A percentile compares a stretch with the other conserved stretches of the same genome.
These are phyloP conservation scores for Elongisporangium anandrum DNA, from an alignment of 352 stramenopile species.

Conservation along the genomic window DNA sequence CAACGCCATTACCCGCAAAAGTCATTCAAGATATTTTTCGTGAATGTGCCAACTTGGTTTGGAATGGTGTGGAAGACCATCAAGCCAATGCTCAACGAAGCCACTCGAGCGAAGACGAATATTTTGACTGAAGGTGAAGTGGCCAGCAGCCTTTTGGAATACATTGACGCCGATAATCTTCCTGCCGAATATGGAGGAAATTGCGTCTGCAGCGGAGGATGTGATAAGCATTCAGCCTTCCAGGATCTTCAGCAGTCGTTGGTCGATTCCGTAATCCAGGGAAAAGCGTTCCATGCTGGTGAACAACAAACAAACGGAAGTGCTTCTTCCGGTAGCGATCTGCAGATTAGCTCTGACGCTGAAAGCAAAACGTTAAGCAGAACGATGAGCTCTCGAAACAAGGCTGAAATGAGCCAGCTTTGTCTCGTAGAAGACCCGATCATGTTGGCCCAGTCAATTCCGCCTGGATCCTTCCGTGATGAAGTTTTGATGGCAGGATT, in stretches of 20 bases:
- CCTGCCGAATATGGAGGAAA: conserved; percentile 68
- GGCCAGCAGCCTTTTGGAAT: conserved; percentile 35
- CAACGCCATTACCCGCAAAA: conserved; percentile 85
- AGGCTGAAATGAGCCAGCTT: conserved; percentile 10
- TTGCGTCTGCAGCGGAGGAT: conserved; percentile 61
- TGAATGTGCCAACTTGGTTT: conserved; percentile 91
- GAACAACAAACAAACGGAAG: conserved; percentile 16
- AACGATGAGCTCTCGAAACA: conserved; percentile 1
- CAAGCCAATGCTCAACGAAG: conserved; percentile 83
- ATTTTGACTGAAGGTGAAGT: conserved; percentile 77
- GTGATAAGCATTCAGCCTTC: conserved; percentile 61
- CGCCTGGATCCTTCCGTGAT: conserved; percentile 42
- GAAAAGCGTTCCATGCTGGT: conserved; percentile 35
- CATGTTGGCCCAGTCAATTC: conserved; percentile 20
- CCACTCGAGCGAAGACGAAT: conserved; percentile 84
- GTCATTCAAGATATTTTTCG: conserved; percentile 90
- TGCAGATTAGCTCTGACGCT: neutral
- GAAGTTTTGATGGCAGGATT: conserved; percentile 70
- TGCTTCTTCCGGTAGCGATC: neutral
- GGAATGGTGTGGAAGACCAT: conserved; percentile 89
- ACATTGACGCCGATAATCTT: conserved; percentile 61
- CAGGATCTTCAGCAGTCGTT: conserved; percentile 50
- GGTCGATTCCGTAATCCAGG: conserved; percentile 47
- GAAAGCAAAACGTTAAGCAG: neutral
- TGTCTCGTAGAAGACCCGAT: conserved; percentile 12